Evolutionary conservation across 768 basidiomycete genomes (phyloP).

Genomic region (Pulveroboletus sp.): DNA sequence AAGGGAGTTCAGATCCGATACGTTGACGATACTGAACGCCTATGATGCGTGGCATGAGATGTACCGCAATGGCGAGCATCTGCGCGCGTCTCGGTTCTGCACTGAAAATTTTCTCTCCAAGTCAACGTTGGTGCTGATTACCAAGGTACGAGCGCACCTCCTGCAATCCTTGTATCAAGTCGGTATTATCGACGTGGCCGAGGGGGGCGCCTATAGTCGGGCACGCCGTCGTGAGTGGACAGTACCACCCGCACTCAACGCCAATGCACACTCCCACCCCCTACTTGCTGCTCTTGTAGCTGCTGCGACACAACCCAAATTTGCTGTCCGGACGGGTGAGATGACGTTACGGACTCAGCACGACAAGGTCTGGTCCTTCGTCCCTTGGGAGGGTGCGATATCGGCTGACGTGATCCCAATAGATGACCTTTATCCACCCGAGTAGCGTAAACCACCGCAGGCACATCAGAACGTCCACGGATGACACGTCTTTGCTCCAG

Average conservation of each 20-base stretch:
- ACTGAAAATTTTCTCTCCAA: constrained; percentile 85
- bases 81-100: constrained; percentile 72
- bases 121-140: constrained; percentile 77
- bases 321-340: constrained; percentile 73
- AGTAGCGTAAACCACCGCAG: constrained; percentile 82
- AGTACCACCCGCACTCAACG: constrained; percentile 68
- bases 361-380: constrained; percentile 65
- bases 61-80: constrained; percentile 64
- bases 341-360: constrained; percentile 68
- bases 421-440: constrained; percentile 80
- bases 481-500: constrained; percentile 16
- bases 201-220: constrained; percentile 47
- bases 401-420: constrained; percentile 9
- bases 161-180: constrained; percentile 73
- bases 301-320: constrained; percentile 86
- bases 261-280: constrained; percentile 70
- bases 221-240: constrained; percentile 33
- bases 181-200: constrained; percentile 81
- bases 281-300: constrained; percentile 82
- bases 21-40: constrained; percentile 73
- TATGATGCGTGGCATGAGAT: constrained; percentile 80
- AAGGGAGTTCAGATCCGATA: constrained; percentile 79
- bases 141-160: constrained; percentile 77
- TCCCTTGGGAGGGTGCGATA: constrained; percentile 2
- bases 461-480: constrained; percentile 29